Evolutionary conservation across 768 basidiomycete genomes (phyloP).

Genomic region (Pleurotus tuoliensis): DNA sequence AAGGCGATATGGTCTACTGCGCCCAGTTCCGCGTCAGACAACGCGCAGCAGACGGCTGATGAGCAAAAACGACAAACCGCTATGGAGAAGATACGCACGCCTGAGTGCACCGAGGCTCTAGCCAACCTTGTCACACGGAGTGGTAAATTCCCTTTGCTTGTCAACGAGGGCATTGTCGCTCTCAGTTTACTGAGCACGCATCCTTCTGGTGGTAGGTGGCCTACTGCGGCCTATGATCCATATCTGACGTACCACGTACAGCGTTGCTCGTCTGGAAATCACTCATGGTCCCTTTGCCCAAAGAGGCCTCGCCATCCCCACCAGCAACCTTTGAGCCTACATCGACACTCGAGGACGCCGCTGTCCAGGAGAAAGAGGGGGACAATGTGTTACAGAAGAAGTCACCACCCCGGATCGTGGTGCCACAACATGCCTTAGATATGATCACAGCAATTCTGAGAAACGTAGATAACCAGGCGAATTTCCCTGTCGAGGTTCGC

Average conservation of each 20-base stretch:
- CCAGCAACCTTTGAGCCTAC: not conserved
- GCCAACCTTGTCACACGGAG: constrained; percentile 72
- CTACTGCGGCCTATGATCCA: constrained; percentile 5
- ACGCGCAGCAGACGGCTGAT: constrained; percentile 20
- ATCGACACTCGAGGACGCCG: too few relatives aligned
- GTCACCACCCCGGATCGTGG: constrained; percentile 43
- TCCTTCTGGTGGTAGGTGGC: constrained; percentile 55
- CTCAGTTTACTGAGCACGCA: constrained; percentile 72
- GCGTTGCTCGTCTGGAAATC: constrained; percentile 62
- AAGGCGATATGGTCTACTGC: constrained; percentile 67
- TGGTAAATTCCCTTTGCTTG: constrained; percentile 75
- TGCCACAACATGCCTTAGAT: constrained; percentile 60
- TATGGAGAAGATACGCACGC: constrained; percentile 45
- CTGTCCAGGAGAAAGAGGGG: too few relatives aligned
- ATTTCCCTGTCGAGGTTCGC: constrained; percentile 73
- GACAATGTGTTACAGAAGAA: constrained; percentile 31
- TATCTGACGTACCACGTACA: constrained; percentile 22
- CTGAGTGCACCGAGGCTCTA: constrained; percentile 58
- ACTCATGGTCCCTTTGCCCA: constrained; percentile 45
- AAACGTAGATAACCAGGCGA: constrained; percentile 40
- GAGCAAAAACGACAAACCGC: constrained; percentile 46
- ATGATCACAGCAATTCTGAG: constrained; percentile 62
- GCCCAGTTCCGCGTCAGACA: constrained; percentile 15
- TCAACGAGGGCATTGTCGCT: constrained; percentile 88
- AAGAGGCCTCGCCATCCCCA: constrained; percentile 27